phyloP scores from a whole-genome alignment of 2,329 filamentous ascomycete species.

The Phoma sp. region DNA sequence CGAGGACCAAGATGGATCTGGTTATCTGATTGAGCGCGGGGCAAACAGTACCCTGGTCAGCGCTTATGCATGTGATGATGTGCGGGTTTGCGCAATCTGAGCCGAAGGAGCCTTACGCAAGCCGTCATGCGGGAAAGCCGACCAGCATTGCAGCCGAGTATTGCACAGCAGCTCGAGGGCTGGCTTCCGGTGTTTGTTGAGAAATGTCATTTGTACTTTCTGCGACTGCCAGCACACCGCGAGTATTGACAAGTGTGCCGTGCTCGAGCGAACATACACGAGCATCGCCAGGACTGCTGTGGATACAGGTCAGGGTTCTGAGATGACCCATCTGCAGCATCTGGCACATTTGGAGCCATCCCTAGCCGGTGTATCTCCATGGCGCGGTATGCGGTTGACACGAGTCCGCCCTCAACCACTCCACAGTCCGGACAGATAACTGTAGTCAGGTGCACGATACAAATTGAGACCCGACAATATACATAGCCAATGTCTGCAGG shows the following conservation, averaged over 20 bases:
- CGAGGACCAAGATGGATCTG: conserved; percentile 6
- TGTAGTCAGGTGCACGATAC: not conserved
- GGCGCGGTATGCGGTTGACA: not conserved
- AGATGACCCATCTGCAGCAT: not conserved
- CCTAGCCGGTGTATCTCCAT: not conserved
- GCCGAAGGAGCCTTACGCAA: conserved; percentile 13
- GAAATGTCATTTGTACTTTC: not conserved
- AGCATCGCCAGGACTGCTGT: not conserved
- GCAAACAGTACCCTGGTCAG: conserved; percentile 19
- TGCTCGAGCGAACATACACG: conserved; percentile 6
- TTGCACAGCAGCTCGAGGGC: conserved; percentile 29
- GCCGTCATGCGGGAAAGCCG: conserved; percentile 14
- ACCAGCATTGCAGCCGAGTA: conserved; percentile 18
- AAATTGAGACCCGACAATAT: not conserved
- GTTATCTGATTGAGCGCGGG: conserved; percentile 14
- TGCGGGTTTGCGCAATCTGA: conserved; percentile 22
- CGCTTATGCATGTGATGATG: conserved; percentile 42
- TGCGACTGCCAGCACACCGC: not conserved
- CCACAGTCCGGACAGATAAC: not conserved
- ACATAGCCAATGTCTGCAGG: not conserved
- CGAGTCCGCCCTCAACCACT: not conserved
- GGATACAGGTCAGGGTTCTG: not conserved
- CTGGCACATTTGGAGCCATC: not conserved
- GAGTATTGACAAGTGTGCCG: not conserved
- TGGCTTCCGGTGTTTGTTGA: conserved; percentile 10